Evolutionary conservation across 768 basidiomycete genomes (phyloP).

Genomic region (Hirschioporus abietinus): DNA sequence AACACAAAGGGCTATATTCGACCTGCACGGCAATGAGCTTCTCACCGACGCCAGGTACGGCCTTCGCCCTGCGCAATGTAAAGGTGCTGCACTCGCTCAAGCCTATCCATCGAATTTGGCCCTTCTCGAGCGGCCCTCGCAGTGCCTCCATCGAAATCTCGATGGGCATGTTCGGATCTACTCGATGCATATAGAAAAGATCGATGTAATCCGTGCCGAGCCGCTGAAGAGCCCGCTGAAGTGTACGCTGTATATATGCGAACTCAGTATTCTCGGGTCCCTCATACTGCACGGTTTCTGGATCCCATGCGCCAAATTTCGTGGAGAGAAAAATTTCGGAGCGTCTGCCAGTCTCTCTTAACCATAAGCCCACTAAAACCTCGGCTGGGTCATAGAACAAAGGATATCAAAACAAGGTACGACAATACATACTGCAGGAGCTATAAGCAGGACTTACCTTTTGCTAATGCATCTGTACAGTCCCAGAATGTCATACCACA

Average conservation of each 20-base stretch:
- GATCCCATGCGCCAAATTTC: slow-evolving; percentile 12
- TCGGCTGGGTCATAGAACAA: slow-evolving; percentile 15
- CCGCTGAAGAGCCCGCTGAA: slow-evolving; percentile 33
- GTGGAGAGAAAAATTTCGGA: slow-evolving; percentile 17
- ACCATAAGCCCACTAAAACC: slow-evolving; percentile 20
- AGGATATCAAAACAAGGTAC: background rate
- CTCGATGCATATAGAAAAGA: slow-evolving; percentile 34
- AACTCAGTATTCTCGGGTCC: slow-evolving; percentile 24
- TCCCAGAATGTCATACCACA: slow-evolving; percentile 22
- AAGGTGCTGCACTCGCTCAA: slow-evolving; percentile 27
- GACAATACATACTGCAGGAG: background rate
- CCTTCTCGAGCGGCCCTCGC: slow-evolving; percentile 32
- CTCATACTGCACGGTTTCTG: background rate
- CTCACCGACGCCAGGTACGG: slow-evolving; percentile 23
- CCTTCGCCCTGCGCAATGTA: slow-evolving; percentile 26
- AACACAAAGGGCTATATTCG: slow-evolving; percentile 25
- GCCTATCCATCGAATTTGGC: slow-evolving; percentile 30
- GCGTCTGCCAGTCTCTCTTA: slow-evolving; percentile 11
- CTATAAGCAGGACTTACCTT: slow-evolving; percentile 10
- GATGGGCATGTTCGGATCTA: slow-evolving; percentile 12
- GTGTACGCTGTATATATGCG: slow-evolving; percentile 32
- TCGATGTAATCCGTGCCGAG: slow-evolving; percentile 40
- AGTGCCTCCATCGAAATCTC: slow-evolving; percentile 36
- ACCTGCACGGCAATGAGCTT: slow-evolving; percentile 26
- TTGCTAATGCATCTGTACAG: slow-evolving; percentile 17